phyloP scores from a whole-genome alignment of 805 yeast genomes.

The Candida peoriensis region DNA sequence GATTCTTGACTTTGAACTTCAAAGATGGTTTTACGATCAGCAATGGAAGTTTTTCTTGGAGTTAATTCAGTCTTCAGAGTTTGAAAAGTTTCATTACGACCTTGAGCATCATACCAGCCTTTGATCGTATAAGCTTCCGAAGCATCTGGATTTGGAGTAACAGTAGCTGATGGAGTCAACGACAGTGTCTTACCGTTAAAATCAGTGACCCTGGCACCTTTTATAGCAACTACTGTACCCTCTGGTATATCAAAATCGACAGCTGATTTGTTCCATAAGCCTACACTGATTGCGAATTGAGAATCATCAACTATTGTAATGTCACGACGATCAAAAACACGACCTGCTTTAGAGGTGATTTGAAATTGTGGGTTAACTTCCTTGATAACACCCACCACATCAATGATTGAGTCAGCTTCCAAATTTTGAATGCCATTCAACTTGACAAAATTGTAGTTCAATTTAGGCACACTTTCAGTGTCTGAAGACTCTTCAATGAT shows the following conservation, averaged over 20 bases:
- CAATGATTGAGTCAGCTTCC: conserved; percentile 70
- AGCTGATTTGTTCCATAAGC: conserved; percentile 90
- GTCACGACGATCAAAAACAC: conserved; percentile 90
- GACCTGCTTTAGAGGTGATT: conserved; percentile 85
- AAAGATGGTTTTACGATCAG: conserved; percentile 59
- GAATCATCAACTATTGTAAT: conserved; percentile 81
- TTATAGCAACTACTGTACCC: conserved; percentile 86
- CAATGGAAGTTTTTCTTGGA: conserved; percentile 35
- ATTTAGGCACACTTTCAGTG: conserved; percentile 67
- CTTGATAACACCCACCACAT: conserved; percentile 83
- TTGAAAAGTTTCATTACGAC: conserved; percentile 57
- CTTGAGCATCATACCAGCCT: conserved; percentile 92
- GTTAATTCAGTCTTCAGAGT: conserved; percentile 52
- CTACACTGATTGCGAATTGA: conserved; percentile 67
- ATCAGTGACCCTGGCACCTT: conserved; percentile 85
- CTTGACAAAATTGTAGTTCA: conserved; percentile 70
- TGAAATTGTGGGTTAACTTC: conserved; percentile 71
- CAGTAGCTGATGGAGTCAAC: conserved; percentile 70
- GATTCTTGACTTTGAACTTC: conserved; percentile 62
- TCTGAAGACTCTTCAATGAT: conserved; percentile 63
- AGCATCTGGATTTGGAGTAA: conserved; percentile 79
- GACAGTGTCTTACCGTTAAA: conserved; percentile 84
- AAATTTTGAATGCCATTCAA: conserved; percentile 60
- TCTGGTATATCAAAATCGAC: conserved; percentile 64
- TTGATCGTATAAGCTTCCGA: conserved; percentile 82